Base-by-base conservation (phyloP, 108 stramenopile species). In the Licmophora abbreviata region DNA sequence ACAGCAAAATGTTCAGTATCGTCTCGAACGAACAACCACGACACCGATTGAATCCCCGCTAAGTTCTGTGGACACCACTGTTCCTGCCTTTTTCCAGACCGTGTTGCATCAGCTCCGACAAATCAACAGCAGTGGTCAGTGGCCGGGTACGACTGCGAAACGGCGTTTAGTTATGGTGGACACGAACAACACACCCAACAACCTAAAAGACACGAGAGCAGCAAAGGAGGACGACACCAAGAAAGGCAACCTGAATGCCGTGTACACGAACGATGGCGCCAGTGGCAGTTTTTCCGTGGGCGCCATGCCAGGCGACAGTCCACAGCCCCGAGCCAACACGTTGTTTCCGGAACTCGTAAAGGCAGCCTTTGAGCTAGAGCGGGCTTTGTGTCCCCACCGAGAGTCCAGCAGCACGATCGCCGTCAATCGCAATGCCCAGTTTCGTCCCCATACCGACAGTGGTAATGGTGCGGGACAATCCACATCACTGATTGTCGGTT, bases 381-480 rank as follows among this genome's bases (percentile, higher is more conserved):
- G 49, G 18, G 74, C 66, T 18, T 41, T 97, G 8, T 63, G 59
- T 30, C 91, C 93, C 8, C 56, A 86, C 26, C 61, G 95, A 27
- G 73, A 73, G 30, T 92, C 92, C n/a, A 88, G 86, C 48, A 81
- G 79, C 24, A 95, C 94, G 18, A 95, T 95, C 67, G 96, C 96
- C 41, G 84, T 97, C 33, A 97, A 97, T 63, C 54, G 96, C n/a
- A 93, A 95, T 69, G 96, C 95, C 0, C 82, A 80, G 58, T 95
- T 95, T 61, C 68, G 77, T 54, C 88, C 88, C 4, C 88, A 90
- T 38, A 90, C 81, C 14, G 96, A 97, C 59, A 93, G 82, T 44
- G 96, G 96, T 15, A 85, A 86, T 2, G 96, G 96, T 5, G 84
- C 83, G 17, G 96, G 96, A 4, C 96, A 97, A 58, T 84, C 81